Evolutionary conservation across 139 green algal genomes (phyloP).

Genomic region (Spirogloea muscicola): DNA sequence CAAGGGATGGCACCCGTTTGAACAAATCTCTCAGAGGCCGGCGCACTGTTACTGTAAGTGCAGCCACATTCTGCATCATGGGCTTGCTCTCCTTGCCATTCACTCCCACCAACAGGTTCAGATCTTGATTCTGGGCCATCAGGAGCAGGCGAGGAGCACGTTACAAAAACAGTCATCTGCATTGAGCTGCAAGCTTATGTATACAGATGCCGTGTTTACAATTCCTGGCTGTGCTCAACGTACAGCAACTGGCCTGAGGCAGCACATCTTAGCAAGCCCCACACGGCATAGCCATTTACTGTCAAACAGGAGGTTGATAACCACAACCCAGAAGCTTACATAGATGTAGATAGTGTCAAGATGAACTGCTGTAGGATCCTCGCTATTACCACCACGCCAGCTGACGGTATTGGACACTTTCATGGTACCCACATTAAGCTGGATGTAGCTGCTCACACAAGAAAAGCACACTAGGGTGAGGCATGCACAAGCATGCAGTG

Average conservation of each 20-base stretch:
- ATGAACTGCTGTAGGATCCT: slow-evolving; percentile 19
- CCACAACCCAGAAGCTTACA: no score
- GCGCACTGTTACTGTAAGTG: slow-evolving; percentile 47
- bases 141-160: no score
- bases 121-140: slow-evolving; percentile 26
- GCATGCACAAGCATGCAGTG: no score
- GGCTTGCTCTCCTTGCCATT: slow-evolving; percentile 52
- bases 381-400: slow-evolving; percentile 49
- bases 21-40: slow-evolving; percentile 54
- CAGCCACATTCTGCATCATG: slow-evolving; percentile 60
- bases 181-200: no score
- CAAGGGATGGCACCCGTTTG: slow-evolving; percentile 15
- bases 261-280: no score
- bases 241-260: no score
- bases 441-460: slow-evolving; percentile 48
- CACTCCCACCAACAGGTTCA: slow-evolving; percentile 27
- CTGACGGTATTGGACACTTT: slow-evolving; percentile 58
- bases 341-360: slow-evolving; percentile 36
- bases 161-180: no score
- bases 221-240: no score
- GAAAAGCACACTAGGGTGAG: no score
- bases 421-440: slow-evolving; percentile 74
- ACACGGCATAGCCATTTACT: no score
- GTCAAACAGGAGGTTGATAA: no score
- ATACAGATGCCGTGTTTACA: no score